Evolutionary conservation across 179 eudicot species (phyloP).

Genomic region (Silene noctiflora): DNA sequence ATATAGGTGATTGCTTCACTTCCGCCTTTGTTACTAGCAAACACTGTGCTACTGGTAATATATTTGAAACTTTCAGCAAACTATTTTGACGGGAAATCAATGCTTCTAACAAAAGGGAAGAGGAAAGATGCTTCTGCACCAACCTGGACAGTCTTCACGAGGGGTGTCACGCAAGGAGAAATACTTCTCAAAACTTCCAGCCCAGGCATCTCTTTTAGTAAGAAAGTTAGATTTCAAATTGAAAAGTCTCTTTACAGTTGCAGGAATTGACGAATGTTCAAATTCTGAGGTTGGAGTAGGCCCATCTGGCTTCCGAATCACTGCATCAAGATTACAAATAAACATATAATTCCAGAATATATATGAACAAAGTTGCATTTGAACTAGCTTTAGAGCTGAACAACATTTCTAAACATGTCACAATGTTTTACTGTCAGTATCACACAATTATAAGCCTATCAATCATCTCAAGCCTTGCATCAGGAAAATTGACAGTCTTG

Average conservation of each 20-base stretch:
- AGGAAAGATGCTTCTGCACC: slow-evolving; percentile 10
- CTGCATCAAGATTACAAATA: slow-evolving; percentile 40
- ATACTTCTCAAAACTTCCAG: slow-evolving; percentile 85
- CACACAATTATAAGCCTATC: not conserved
- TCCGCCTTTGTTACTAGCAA: not conserved
- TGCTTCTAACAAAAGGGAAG: slow-evolving; percentile 11
- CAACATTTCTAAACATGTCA: not conserved
- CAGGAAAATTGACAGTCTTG: not conserved
- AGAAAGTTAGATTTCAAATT: slow-evolving; percentile 77
- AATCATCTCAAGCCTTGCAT: too few species aligned
- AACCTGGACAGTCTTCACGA: slow-evolving; percentile 97
- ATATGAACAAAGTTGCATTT: not conserved
- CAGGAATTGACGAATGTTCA: slow-evolving; percentile 94
- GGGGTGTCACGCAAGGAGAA: slow-evolving; percentile 74
- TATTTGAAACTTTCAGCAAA: not conserved
- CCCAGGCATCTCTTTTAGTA: slow-evolving; percentile 98
- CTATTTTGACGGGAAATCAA: not conserved
- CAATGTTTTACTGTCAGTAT: not conserved
- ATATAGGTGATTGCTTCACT: too few species aligned
- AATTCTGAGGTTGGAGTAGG: slow-evolving; percentile 83
- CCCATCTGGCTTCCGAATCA: slow-evolving; percentile 78
- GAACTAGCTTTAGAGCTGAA: too few species aligned
- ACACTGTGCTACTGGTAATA: not conserved
- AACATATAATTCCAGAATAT: slow-evolving; percentile 14
- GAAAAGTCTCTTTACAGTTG: slow-evolving; percentile 92